These are phyloP conservation scores for Globisporangium nagaii DNA, from an alignment of 352 stramenopile genomes.

Conservation along the genomic window DNA sequence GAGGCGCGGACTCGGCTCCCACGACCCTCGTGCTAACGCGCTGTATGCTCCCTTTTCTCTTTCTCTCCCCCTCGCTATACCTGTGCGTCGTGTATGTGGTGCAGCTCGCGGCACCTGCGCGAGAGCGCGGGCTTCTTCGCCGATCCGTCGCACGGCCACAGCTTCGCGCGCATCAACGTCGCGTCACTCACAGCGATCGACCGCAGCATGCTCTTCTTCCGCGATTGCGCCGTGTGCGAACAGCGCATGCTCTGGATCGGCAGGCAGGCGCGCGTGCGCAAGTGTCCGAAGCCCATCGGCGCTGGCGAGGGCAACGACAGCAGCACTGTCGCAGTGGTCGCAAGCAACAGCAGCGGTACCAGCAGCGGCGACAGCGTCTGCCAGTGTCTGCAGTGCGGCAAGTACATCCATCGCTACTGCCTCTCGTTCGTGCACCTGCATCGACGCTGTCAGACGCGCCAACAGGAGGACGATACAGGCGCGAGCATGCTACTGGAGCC, in stretches of 20 bases:
- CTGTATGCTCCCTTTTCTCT: too few relatives aligned
- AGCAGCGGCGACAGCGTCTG: conserved; percentile 19
- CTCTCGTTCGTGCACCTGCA: conserved; percentile 40
- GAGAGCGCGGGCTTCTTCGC: conserved; percentile 29
- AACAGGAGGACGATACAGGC: conserved; percentile 15
- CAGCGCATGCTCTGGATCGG: conserved; percentile 39
- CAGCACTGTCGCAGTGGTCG: neutral
- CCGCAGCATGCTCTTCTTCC: conserved; percentile 58
- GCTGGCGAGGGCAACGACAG: neutral
- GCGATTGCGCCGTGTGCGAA: conserved; percentile 47
- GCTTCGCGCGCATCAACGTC: conserved; percentile 34
- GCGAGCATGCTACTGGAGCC: neutral
- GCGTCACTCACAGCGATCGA: conserved; percentile 33
- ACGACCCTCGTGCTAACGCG: neutral
- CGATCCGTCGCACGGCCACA: conserved; percentile 56
- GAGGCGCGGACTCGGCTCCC: neutral
- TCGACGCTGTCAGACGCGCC: conserved; percentile 37
- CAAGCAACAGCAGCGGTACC: neutral
- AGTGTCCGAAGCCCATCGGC: neutral
- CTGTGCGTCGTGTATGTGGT: neutral
- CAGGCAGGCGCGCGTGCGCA: neutral
- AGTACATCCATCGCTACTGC: conserved; percentile 52
- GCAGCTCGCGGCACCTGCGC: conserved; percentile 31
- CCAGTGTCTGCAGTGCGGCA: conserved; percentile 51
- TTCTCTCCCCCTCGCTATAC: neutral